Percentiles rank a stretch among this genome's conserved stretches.
These are phyloP conservation scores for Claviceps arundinis DNA, from an alignment of 2,329 filamentous ascomycete genomes.

Conservation along the genomic window DNA sequence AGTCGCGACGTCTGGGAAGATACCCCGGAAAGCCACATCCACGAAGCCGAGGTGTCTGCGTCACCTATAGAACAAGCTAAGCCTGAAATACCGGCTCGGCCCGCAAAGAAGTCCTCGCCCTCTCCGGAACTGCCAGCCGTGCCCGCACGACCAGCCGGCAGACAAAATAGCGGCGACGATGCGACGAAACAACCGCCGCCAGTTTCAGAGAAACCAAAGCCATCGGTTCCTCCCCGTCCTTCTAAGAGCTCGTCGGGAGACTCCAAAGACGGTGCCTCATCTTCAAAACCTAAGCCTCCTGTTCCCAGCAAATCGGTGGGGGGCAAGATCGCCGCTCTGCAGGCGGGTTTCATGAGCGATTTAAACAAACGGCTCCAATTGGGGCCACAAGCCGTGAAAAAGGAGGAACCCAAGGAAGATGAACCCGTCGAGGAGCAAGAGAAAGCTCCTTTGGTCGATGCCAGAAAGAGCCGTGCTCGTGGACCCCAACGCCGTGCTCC, in stretches of 20 bases:
- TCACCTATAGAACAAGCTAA: constrained; percentile 16
- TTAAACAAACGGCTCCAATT: constrained; percentile 79
- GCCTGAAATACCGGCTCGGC: constrained; percentile 19
- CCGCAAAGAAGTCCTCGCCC: constrained; percentile 25
- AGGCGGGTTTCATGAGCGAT: constrained; percentile 85
- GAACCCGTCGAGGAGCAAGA: constrained; percentile 45
- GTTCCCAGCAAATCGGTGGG: constrained; percentile 63
- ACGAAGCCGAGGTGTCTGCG: constrained; percentile 58
- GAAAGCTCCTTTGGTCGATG: constrained; percentile 73
- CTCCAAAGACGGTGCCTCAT: constrained; percentile 25
- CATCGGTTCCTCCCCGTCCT: constrained; percentile 47
- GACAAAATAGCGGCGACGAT: constrained; percentile 25
- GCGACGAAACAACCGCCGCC: constrained; percentile 23
- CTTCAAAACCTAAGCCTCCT: constrained; percentile 64
- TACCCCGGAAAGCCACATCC: constrained; percentile 65
- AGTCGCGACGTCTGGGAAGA: constrained; percentile 95
- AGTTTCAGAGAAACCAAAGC: constrained; percentile 43
- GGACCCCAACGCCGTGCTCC: constrained; percentile 70
- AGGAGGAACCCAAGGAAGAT: constrained; percentile 50
- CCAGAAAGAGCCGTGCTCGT: constrained; percentile 77
- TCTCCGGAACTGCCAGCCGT: constrained; percentile 29
- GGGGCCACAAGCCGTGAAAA: constrained; percentile 70
- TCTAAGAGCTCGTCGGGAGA: constrained; percentile 34
- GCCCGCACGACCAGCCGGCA: constrained; percentile 42
- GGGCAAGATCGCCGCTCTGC: constrained; percentile 79